Base-by-base conservation (phyloP, 208 protist species). In the Wallacemonas sp. region DNA sequence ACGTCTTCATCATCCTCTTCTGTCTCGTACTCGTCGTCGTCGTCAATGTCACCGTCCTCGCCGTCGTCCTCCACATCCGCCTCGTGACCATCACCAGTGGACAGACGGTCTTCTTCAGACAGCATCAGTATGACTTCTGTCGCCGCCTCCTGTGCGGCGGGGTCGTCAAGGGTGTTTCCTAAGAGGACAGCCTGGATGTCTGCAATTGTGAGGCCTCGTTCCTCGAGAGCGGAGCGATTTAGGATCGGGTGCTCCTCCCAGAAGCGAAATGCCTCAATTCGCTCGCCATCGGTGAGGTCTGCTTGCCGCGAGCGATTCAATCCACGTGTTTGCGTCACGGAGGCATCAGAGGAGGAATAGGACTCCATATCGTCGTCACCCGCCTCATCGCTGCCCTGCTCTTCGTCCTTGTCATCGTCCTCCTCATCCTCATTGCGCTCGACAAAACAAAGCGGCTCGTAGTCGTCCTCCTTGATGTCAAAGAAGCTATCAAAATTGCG, bases 391-490 rank as follows among this genome's bases (percentile, higher is more conserved):
- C 72, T 72, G 58, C 73, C 62, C 26, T 70, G 59, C 30, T 59
- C 33, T 26, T 74, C 67, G 6, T 82, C 78, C 0, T 68, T 61
- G 45, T 80, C 70, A 31, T 79, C 71, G n/a, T 21, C 64, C 17
- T 65, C 26, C 5, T 46, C 62, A 42, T 75, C 72, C 12, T 79
- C 75, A 26, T 72, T 66, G 21, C 70, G 58, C 11, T 81, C 62
- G 17, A 88, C 78, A 58, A 91, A 91, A 67, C 88, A 91, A 26
- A 84, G 72, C 8, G 89, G 89, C 22, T 80, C 69, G 65, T 93
- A 95, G 69, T 95, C 89, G 49, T 95, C 89, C 42, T 95, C 86
- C 39, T 83, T 72, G 47, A 92, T 75, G 21, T 91, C 86, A 42
- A 95, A 95, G 74, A 95, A 95, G 69, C 73, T 59, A 42, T 88